phyloP scores from a whole-genome alignment of 352 stramenopile genomes.

The Phytopythium chamaehyphon region DNA sequence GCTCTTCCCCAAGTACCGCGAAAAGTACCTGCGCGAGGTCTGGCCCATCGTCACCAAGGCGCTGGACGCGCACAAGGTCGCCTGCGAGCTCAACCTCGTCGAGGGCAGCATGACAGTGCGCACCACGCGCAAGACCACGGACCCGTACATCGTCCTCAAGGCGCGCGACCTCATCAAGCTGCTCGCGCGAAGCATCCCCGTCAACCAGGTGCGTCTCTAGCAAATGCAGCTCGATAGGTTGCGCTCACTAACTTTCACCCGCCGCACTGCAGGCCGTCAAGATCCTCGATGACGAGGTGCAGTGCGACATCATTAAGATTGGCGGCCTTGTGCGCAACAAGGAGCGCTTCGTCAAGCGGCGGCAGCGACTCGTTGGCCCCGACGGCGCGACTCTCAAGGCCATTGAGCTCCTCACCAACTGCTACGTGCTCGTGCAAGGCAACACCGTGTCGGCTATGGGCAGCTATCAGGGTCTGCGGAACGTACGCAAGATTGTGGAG shows the following conservation, averaged over 20 bases:
- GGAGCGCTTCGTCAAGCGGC: conserved; percentile 98
- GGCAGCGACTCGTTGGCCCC: conserved; percentile 96
- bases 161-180: conserved; percentile 99
- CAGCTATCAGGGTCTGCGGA: conserved; percentile 90
- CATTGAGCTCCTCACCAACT: conserved; percentile 98
- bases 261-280: conserved; percentile 91
- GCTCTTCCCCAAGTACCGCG: conserved; percentile 99
- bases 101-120: conserved; percentile 92
- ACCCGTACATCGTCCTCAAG: conserved; percentile 99
- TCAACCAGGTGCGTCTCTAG: conserved; percentile 77
- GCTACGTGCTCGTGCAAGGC: conserved; percentile 98
- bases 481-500: conserved; percentile 96
- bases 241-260: not conserved
- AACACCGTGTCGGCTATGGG: conserved; percentile 96
- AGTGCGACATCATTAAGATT: conserved; percentile 99
- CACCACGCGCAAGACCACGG: conserved; percentile 95
- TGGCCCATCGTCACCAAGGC: conserved; percentile 98
- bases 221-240: not conserved
- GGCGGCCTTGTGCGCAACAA: conserved; percentile 98
- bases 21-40: conserved; percentile 99
- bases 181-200: conserved; percentile 95
- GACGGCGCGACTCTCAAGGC: conserved; percentile 97
- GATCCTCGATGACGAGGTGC: conserved; percentile 97
- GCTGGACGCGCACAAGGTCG: conserved; percentile 94
- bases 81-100: conserved; percentile 98